A percentile compares a stretch with the other conserved stretches of the same genome.
These are phyloP conservation scores for Populus trichocarpa DNA, from an alignment of 441 rosid genomes.

Conservation along the genomic window DNA sequence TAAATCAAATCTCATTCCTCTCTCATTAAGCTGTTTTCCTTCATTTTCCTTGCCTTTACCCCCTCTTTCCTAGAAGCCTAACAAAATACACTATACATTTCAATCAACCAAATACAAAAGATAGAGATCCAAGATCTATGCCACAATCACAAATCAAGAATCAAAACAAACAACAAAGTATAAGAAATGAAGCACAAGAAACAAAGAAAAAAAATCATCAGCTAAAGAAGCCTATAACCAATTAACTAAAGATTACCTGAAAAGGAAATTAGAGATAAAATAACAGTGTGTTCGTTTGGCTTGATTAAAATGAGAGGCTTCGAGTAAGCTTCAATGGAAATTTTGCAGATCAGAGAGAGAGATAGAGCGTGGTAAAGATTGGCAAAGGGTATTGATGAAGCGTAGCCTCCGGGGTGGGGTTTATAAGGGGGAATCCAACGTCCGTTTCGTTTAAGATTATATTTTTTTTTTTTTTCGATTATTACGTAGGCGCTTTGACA, in stretches of 20 bases:
- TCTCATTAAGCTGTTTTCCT: not conserved
- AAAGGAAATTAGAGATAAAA: not conserved
- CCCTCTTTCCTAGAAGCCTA: not conserved
- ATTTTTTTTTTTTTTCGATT: not conserved
- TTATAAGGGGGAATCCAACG: not conserved
- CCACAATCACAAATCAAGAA: not conserved
- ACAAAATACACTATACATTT: not conserved
- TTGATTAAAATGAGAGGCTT: not conserved
- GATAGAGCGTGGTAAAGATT: not conserved
- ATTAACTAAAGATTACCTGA: not conserved
- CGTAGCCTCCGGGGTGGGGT: not conserved
- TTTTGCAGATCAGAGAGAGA: not conserved
- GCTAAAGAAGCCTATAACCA: not conserved
- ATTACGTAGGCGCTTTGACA: no score
- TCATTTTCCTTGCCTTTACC: not conserved
- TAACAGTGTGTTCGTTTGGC: not conserved
- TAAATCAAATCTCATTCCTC: not conserved
- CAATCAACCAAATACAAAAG: not conserved
- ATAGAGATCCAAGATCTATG: not conserved
- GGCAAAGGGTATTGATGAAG: not conserved
- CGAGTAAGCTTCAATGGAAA: conserved; percentile 5
- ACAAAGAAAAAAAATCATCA: not conserved
- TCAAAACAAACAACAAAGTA: not conserved
- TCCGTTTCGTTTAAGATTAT: no score
- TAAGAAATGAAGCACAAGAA: not conserved